A percentile compares a stretch with the other conserved stretches of the same genome.
These are phyloP conservation scores for Penicillium brevicompactum DNA, from an alignment of 2,329 filamentous ascomycete species.

Conservation along the genomic window DNA sequence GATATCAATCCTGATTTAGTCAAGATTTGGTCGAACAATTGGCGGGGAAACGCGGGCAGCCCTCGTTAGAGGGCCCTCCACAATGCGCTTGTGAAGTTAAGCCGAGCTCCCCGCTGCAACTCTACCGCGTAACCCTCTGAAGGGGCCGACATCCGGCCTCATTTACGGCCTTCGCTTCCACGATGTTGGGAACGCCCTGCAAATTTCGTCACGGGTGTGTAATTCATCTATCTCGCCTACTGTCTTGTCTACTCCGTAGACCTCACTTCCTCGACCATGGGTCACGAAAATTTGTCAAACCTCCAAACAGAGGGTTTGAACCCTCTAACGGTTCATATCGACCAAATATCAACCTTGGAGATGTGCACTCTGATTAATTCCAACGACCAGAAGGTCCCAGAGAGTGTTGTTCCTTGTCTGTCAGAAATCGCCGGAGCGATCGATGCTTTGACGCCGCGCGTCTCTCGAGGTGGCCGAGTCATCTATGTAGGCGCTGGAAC, in stretches of 20 bases:
- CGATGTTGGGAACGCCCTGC: background rate
- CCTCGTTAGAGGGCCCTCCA: slow-evolving; percentile 3
- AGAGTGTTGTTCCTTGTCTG: slow-evolving; percentile 34
- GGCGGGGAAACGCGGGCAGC: background rate
- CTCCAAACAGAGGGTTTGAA: slow-evolving; percentile 45
- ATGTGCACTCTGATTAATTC: slow-evolving; percentile 43
- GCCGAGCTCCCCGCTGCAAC: slow-evolving; percentile 9
- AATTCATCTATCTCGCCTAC: background rate
- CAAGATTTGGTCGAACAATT: background rate
- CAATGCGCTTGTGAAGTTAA: slow-evolving; percentile 2
- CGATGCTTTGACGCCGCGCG: slow-evolving; percentile 33
- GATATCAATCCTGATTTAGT: background rate
- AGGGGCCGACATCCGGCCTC: background rate
- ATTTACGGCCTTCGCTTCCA: background rate
- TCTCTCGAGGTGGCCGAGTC: slow-evolving; percentile 38
- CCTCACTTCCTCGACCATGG: slow-evolving; percentile 8
- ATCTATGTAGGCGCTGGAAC: slow-evolving; percentile 48
- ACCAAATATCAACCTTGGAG: slow-evolving; percentile 41
- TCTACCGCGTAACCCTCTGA: slow-evolving; percentile 10
- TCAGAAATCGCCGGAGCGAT: slow-evolving; percentile 37
- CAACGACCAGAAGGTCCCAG: slow-evolving; percentile 38
- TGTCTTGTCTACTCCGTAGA: slow-evolving; percentile 4
- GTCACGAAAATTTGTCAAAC: slow-evolving; percentile 28
- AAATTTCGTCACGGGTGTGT: background rate
- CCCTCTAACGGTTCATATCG: slow-evolving; percentile 36